A percentile compares a stretch with the other conserved stretches of the same genome.
Conservation (phyloP, 441 rosid genomes). For the Raphanus hybrid region DNA sequence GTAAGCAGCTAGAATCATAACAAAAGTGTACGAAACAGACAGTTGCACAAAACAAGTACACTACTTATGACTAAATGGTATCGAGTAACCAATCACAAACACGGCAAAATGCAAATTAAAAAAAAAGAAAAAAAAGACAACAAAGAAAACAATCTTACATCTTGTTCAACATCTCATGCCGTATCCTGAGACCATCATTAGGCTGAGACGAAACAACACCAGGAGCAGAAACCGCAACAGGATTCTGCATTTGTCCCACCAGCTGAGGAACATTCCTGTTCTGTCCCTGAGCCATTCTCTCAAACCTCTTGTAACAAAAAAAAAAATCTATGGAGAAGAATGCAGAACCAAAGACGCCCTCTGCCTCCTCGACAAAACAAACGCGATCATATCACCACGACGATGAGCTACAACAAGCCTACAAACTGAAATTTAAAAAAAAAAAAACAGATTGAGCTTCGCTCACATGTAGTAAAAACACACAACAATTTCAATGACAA, state of each 20-base stretch:
- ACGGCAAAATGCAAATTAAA: background rate
- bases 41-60: background rate
- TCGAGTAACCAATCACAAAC: background rate
- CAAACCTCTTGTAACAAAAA: background rate
- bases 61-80: background rate
- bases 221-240: slow-evolving; percentile 6
- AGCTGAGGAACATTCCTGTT: slow-evolving; percentile 6
- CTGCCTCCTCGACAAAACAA: background rate
- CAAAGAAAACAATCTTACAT: slow-evolving; percentile 1
- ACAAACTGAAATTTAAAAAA: background rate
- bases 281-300: slow-evolving; percentile 13
- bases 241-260: slow-evolving; percentile 6
- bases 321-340: background rate
- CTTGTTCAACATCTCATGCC: background rate
- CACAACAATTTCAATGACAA: slow-evolving; percentile 1
- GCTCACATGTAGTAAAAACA: background rate
- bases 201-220: background rate
- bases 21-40: background rate
- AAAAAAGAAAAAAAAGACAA: background rate
- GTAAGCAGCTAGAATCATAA: background rate
- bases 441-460: background rate
- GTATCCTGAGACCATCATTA: slow-evolving; percentile 7
- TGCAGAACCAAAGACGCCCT: background rate
- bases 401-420: background rate
- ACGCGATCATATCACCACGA: slow-evolving; percentile 1